phyloP scores from a whole-genome alignment of 805 yeast genomes.

The Metschnikowia koreensis region DNA sequence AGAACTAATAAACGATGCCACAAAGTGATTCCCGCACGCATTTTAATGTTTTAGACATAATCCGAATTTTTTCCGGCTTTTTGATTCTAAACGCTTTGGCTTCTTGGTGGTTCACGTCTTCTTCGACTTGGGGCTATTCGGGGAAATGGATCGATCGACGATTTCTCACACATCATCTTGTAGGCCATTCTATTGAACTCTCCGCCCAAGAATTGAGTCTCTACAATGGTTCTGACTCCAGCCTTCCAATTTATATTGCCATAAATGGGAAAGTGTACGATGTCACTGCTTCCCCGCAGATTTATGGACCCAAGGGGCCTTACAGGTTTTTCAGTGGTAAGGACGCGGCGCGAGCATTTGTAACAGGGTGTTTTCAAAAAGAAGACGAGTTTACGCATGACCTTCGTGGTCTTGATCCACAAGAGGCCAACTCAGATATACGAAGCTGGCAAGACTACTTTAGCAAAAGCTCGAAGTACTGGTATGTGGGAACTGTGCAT shows the following conservation, averaged over 20 bases:
- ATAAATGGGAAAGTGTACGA: constrained; percentile 64
- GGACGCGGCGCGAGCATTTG: constrained; percentile 68
- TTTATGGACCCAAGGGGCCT: constrained; percentile 60
- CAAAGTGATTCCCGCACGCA: neutral
- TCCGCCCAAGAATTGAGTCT: constrained; percentile 46
- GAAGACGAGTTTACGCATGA: constrained; percentile 62
- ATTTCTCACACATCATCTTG: constrained; percentile 33
- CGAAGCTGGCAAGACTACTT: constrained; percentile 54
- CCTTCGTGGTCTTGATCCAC: constrained; percentile 54
- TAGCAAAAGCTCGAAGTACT: constrained; percentile 46
- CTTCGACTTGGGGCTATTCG: constrained; percentile 59
- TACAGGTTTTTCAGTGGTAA: constrained; percentile 59
- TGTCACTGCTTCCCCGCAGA: constrained; percentile 47
- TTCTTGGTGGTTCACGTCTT: constrained; percentile 59
- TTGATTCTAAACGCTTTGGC: constrained; percentile 45
- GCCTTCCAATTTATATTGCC: constrained; percentile 55
- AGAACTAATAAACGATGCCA: neutral
- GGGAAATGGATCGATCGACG: constrained; percentile 48
- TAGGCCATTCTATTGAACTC: constrained; percentile 25
- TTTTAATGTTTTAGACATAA: constrained; percentile 31
- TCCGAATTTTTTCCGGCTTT: constrained; percentile 46
- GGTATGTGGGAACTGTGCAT: constrained; percentile 59
- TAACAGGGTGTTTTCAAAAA: constrained; percentile 63
- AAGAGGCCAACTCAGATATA: constrained; percentile 40
- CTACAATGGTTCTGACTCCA: constrained; percentile 50